A percentile compares a stretch with the other conserved stretches of the same genome.
phyloP scores from a whole-genome alignment of 495 filamentous ascomycete species.

The Daldinia vernicosa region DNA sequence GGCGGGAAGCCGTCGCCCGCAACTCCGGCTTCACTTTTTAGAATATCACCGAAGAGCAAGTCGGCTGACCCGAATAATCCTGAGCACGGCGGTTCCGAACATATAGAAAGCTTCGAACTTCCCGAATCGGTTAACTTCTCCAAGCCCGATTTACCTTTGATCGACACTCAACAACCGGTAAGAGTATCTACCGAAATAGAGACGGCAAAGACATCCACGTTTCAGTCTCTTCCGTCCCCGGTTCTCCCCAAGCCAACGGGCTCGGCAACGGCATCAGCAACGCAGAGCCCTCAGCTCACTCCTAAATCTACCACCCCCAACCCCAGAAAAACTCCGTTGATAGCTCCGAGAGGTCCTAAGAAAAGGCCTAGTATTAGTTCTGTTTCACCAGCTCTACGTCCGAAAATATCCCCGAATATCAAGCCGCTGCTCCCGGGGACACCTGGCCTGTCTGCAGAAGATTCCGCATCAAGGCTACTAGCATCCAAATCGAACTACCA shows the following conservation, averaged over 20 bases:
- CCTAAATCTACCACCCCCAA: constrained; percentile 47
- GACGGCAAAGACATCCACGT: constrained; percentile 49
- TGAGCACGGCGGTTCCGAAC: constrained; percentile 60
- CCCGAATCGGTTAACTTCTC: constrained; percentile 68
- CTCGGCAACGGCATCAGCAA: constrained; percentile 52
- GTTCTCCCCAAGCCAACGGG: constrained; percentile 51
- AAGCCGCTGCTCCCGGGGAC: constrained; percentile 85
- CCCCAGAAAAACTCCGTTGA: constrained; percentile 56
- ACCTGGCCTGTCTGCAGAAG: constrained; percentile 55
- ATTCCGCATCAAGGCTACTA: constrained; percentile 84
- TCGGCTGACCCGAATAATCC: constrained; percentile 45
- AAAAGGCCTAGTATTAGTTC: constrained; percentile 82
- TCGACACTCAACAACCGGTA: constrained; percentile 55
- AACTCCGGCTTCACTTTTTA: constrained; percentile 89
- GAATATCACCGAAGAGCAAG: constrained; percentile 58
- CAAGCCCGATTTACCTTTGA: constrained; percentile 54
- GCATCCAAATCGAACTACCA: constrained; percentile 98
- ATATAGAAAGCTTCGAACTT: constrained; percentile 72
- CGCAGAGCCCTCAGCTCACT: constrained; percentile 63
- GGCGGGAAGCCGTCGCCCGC: constrained; percentile 64
- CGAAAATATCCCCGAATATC: constrained; percentile 93
- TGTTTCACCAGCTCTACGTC: constrained; percentile 85
- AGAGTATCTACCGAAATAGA: constrained; percentile 46
- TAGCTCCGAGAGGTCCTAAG: constrained; percentile 59
- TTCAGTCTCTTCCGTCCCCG: constrained; percentile 59